These are phyloP conservation scores for Comarum palustre DNA, from an alignment of 306 rosid species.

Conservation along the genomic window DNA sequence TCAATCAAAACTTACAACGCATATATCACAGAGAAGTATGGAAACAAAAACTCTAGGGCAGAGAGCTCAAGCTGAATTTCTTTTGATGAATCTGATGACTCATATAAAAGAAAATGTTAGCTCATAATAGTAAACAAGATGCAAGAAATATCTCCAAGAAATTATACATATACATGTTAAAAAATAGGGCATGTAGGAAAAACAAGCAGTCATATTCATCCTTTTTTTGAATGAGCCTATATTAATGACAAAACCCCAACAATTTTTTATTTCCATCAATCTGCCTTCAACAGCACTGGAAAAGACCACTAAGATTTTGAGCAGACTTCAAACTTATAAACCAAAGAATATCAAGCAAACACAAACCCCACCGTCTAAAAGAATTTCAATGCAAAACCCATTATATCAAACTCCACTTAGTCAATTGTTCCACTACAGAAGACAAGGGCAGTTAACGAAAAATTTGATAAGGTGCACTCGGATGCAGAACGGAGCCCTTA, in stretches of 20 bases:
- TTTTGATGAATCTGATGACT: conserved; percentile 77
- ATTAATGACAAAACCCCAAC: not conserved
- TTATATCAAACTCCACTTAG: conserved; percentile 21
- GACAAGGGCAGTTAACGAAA: conserved; percentile 32
- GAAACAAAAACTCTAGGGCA: conserved; percentile 80
- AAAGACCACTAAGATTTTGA: conserved; percentile 1
- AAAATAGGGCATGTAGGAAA: not conserved
- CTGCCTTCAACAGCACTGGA: not conserved
- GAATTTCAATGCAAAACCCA: not conserved
- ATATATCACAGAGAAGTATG: conserved; percentile 71
- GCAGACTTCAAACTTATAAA: not conserved
- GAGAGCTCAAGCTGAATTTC: conserved; percentile 90
- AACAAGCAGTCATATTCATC: not conserved
- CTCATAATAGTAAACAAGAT: conserved; percentile 37
- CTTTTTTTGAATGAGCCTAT: not conserved
- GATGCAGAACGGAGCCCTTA: conserved; percentile 48
- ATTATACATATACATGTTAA: conserved; percentile 14
- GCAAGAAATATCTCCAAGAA: conserved; percentile 18
- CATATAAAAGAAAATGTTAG: conserved; percentile 68
- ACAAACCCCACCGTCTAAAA: not conserved
- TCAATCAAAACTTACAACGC: conserved; percentile 73
- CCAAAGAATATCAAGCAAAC: not conserved
- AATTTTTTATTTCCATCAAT: not conserved
- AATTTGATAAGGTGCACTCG: conserved; percentile 23
- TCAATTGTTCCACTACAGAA: conserved; percentile 26